Conservation (phyloP, 441 rosid species). For the Lepidium campestre region DNA sequence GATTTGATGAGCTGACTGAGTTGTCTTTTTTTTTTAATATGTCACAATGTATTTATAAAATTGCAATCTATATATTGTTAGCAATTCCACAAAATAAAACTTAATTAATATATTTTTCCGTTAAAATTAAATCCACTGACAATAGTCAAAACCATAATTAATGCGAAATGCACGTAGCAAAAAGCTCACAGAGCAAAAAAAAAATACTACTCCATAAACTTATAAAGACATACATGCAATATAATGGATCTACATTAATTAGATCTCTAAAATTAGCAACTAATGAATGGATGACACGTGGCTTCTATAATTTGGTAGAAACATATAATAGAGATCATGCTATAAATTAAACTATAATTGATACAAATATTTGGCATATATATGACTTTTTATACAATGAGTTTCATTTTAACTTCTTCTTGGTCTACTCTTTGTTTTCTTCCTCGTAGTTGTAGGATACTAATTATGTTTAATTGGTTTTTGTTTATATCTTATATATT, state of each 20-base stretch:
- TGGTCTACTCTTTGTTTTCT: constrained; percentile 5
- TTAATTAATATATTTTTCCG: neutral
- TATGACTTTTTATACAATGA: constrained; percentile 1
- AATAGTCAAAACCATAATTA: constrained; percentile 12
- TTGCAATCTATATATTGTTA: neutral
- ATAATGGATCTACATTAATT: constrained; percentile 12
- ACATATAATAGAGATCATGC: constrained; percentile 17
- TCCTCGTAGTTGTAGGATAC: neutral
- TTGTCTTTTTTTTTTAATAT: neutral
- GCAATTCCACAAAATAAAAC: neutral
- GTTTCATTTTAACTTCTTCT: constrained; percentile 2
- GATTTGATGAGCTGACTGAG: neutral
- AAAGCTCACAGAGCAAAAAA: neutral
- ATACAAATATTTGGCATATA: constrained; percentile 9
- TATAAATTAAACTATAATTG: constrained; percentile 3
- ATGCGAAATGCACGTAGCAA: constrained; percentile 15
- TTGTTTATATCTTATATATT: too few species aligned
- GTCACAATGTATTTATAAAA: neutral
- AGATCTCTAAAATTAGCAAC: constrained; percentile 13
- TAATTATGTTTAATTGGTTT: neutral
- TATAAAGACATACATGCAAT: constrained; percentile 25
- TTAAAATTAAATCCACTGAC: constrained; percentile 1
- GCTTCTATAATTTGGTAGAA: constrained; percentile 1
- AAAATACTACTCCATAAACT: neutral
- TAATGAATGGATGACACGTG: constrained; percentile 19